Evolutionary conservation across 225 moss, liverwort and hornwort genomes (phyloP), one percentile per base, ranked within the genome.

Genomic region (Lunularia cruciata): DNA sequence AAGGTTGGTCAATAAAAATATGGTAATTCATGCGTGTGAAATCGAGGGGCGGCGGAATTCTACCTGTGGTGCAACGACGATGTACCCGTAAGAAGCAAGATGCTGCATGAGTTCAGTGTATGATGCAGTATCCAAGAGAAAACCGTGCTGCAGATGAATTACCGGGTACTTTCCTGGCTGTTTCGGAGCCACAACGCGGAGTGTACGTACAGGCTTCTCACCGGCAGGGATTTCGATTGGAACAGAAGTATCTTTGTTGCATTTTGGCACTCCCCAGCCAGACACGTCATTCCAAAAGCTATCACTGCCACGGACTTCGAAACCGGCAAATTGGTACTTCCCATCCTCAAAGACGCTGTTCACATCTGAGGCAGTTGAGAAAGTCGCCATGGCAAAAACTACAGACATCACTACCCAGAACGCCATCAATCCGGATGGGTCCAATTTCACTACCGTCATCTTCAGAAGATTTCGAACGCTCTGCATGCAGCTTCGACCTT

Each of bases 41-140:
- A 22, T 11, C 11, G 43, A 43, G 43, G 12, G 3, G 16, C 11
- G 43, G 4, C 6, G 5, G 25, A 23, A 11, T 60, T 63, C n/a
- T 60, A 94, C 94, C 87, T 91, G 91, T 16, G 94, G 94, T 25
- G 91, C 94, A 48, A 90, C 87, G n/a, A 86, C 85, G 49, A 91
- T 81, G 79, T 86, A 94, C 25, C 94, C 94, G 51, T 91, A 62
- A 8, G 94, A 91, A 0, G 91, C 89, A 11, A 94, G 72, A 48
- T 91, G 94, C 26, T 81, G 40, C 33, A 94, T 76, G 59, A 94
- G 74, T 43, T 91, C 86, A 27, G 69, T 76, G 79, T 94, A 94
- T 58, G 74, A 85, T 2, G 47, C 6, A 69, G 75, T 87, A 22
- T 78, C 77, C 39, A 91, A 61, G 26, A 76, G 78, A 69, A 83